phyloP scores from a whole-genome alignment of 2,329 filamentous ascomycete genomes.

The Shiraia bambusicola region DNA sequence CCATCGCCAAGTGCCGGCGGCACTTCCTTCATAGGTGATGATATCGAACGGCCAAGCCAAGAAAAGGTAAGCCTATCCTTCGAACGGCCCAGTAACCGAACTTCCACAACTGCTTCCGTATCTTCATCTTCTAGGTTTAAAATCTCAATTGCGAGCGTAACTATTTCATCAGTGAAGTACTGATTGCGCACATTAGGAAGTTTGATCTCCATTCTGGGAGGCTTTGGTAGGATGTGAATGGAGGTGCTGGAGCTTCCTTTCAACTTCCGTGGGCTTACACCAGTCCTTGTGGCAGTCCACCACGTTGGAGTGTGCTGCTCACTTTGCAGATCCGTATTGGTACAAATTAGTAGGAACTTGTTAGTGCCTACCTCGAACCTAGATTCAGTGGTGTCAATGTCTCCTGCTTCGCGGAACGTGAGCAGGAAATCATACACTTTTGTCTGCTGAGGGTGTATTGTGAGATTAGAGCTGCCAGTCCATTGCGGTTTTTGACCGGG shows the following conservation, averaged over 20 bases:
- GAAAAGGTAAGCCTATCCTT: conserved; percentile 49
- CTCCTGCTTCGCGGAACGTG: conserved; percentile 78
- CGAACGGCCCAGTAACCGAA: conserved; percentile 63
- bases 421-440: conserved; percentile 71
- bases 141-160: conserved; percentile 69
- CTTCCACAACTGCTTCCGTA: conserved; percentile 69
- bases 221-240: conserved; percentile 79
- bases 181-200: conserved; percentile 64
- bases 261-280: conserved; percentile 31
- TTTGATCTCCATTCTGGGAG: conserved; percentile 83
- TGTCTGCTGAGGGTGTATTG: conserved; percentile 65
- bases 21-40: conserved; percentile 35
- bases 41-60: conserved; percentile 48
- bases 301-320: conserved; percentile 28
- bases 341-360: conserved; percentile 67
- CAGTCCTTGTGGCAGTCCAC: conserved; percentile 35
- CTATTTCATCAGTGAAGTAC: conserved; percentile 82
- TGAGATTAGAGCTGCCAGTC: conserved; percentile 63
- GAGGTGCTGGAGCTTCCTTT: conserved; percentile 46
- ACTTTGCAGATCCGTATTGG: conserved; percentile 50
- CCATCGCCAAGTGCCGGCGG: conserved; percentile 25
- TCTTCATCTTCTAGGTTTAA: conserved; percentile 82
- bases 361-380: conserved; percentile 64
- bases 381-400: conserved; percentile 66
- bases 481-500: conserved; percentile 45